These are phyloP conservation scores for Leucosporidium creatinivorum DNA, from an alignment of 768 basidiomycete species.

Conservation along the genomic window DNA sequence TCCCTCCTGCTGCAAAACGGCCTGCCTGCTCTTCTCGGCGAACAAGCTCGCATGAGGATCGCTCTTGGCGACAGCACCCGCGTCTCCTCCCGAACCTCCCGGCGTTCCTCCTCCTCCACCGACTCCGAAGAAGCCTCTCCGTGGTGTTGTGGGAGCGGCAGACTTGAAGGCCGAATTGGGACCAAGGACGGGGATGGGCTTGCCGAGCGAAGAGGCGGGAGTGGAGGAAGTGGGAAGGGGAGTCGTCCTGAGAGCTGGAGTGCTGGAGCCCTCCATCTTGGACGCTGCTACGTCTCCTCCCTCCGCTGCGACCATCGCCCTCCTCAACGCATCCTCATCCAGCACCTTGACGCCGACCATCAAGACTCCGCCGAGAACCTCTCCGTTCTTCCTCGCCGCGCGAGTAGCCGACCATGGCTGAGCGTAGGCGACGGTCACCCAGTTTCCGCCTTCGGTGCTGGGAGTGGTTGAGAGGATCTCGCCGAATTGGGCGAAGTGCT, in stretches of 20 bases:
- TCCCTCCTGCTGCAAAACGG: conserved; percentile 17
- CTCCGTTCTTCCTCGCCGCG: conserved; percentile 74
- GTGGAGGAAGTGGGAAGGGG: neutral
- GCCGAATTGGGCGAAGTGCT: conserved; percentile 48
- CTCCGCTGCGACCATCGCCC: conserved; percentile 14
- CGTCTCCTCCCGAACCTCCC: neutral
- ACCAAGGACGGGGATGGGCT: conserved; percentile 25
- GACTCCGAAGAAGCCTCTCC: conserved; percentile 23
- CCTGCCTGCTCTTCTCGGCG: conserved; percentile 32
- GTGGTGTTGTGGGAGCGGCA: conserved; percentile 20
- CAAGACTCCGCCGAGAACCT: conserved; percentile 56
- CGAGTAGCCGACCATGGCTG: conserved; percentile 67
- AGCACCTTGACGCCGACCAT: conserved; percentile 69
- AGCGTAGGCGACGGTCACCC: conserved; percentile 69
- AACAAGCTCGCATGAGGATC: conserved; percentile 32
- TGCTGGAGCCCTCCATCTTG: neutral
- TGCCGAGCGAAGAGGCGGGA: conserved; percentile 6
- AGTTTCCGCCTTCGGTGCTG: conserved; percentile 64
- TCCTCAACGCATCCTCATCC: conserved; percentile 26
- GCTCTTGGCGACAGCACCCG: neutral
- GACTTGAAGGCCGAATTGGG: conserved; percentile 27
- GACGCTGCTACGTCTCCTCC: neutral
- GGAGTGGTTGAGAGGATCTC: conserved; percentile 62
- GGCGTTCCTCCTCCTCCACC: neutral
- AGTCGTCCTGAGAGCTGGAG: neutral